phyloP scores from a whole-genome alignment of 768 basidiomycete genomes.

The Tulasnella sp. region DNA sequence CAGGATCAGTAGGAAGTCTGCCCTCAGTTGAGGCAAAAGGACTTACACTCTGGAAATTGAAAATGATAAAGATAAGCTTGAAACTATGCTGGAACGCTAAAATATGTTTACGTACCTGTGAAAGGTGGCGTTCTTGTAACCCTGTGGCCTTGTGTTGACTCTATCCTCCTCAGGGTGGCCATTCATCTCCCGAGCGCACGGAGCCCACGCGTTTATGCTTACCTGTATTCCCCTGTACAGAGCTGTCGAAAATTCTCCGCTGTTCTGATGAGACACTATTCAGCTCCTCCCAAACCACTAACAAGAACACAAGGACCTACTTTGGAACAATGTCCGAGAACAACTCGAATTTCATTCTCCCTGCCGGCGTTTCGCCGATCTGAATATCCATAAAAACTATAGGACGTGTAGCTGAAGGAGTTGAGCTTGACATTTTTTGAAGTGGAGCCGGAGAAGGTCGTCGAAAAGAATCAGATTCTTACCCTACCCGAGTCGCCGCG shows the following conservation, averaged over 20 bases:
- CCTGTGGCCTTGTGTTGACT: conserved; percentile 82
- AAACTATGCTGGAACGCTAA: not conserved
- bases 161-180: conserved; percentile 45
- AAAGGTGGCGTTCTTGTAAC: conserved; percentile 89
- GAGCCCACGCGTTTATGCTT: not conserved
- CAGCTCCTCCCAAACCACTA: not conserved
- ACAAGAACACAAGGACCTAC: conserved; percentile 51
- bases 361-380: conserved; percentile 95
- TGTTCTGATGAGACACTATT: conserved; percentile 57
- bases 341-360: conserved; percentile 95
- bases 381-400: conserved; percentile 97
- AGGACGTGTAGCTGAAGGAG: conserved; percentile 54
- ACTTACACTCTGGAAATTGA: conserved; percentile 38
- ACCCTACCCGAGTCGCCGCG: not conserved
- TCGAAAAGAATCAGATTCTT: not conserved
- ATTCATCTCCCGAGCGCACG: not conserved
- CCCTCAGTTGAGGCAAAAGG: not conserved
- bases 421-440: not conserved
- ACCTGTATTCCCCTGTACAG: conserved; percentile 97
- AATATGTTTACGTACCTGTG: conserved; percentile 66
- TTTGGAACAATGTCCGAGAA: conserved; percentile 96
- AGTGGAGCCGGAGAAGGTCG: not conserved
- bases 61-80: not conserved
- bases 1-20: not conserved
- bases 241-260: conserved; percentile 98